Evolutionary conservation across 331 rosid genomes (phyloP).

Genomic region (Rosa hybrid): DNA sequence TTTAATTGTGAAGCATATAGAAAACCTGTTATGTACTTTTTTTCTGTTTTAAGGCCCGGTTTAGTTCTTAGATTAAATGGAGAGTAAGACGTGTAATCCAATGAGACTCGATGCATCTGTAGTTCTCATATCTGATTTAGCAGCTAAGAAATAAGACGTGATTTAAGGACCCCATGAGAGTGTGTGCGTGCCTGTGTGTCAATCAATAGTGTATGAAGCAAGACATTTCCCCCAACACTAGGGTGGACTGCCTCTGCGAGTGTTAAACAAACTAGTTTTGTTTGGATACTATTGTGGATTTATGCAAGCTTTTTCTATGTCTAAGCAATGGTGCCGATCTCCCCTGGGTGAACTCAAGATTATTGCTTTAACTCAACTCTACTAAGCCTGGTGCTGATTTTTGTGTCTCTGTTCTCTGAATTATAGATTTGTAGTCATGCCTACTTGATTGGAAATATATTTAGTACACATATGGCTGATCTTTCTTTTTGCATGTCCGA

Average conservation of each 20-base stretch:
- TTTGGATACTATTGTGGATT: neutral
- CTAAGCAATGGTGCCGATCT: neutral
- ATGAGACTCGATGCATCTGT: neutral
- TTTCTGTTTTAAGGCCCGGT: neutral
- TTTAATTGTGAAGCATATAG: neutral
- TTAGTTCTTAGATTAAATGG: neutral
- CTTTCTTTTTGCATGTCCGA: neutral
- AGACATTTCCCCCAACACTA: neutral
- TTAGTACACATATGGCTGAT: neutral
- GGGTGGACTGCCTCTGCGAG: neutral
- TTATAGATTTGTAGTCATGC: neutral
- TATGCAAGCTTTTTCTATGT: neutral
- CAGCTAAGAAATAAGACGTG: neutral
- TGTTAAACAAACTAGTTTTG: neutral
- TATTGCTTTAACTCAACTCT: neutral
- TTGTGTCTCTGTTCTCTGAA: neutral
- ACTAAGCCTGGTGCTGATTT: neutral
- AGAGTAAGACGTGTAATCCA: neutral
- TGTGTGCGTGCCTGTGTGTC: constrained; percentile 1
- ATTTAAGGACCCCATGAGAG: neutral
- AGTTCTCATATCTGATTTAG: neutral
- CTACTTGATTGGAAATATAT: neutral
- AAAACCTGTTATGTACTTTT: neutral
- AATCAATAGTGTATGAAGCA: neutral
- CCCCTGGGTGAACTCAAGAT: neutral